Base-by-base conservation (phyloP, 805 yeast species). In the Candida patagonica region DNA sequence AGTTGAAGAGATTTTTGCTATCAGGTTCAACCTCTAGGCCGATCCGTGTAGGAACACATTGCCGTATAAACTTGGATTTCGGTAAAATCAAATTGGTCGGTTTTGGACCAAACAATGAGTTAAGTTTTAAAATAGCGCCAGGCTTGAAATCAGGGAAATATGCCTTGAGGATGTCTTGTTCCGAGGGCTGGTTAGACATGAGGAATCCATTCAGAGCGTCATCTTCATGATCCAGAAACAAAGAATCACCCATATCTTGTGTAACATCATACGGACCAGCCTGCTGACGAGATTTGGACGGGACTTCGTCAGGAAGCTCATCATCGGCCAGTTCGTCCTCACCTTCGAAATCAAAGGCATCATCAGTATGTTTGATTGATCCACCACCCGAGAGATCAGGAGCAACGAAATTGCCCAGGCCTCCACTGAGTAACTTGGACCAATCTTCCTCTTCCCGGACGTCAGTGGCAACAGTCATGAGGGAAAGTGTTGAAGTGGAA, bases 241-340 rank as follows among this genome's bases (percentile, higher is more conserved):
- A 56, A 35, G 50, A 54, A 6, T 15, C 10, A 12, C 22, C 35
- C 3, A 54, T 63, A 19, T 52, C 61, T n/a, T 36, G 26, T 9
- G 56, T 62, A 7, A 61, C 61, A 39, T 58, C 61, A 58, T 37
- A 48, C 10, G 40, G 40, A 7, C 17, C 40, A n/a, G 37, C 35
- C n/a, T 32, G 29, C 15, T 41, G 44, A 10, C 26, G 26, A n/a
- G 13, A 12, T 9, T 6, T 13, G 5, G 34, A 40, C 10, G 34
- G 41, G 16, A 55, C 62, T n/a, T 54, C 67, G 19, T 48, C 57
- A 5, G 38, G 47, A 20, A 61, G 68, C 41, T 84, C 94, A 34
- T 88, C 96, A 19, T 88, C 96, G 0, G 96, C 96, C 36, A 88
- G 65, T 59, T 88, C 96, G 49, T 88, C 96, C 53, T 84, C 94